Percentiles rank a stretch among this genome's conserved stretches.
phyloP scores from a whole-genome alignment of 768 basidiomycete genomes.

The Gautieria morchelliformis region DNA sequence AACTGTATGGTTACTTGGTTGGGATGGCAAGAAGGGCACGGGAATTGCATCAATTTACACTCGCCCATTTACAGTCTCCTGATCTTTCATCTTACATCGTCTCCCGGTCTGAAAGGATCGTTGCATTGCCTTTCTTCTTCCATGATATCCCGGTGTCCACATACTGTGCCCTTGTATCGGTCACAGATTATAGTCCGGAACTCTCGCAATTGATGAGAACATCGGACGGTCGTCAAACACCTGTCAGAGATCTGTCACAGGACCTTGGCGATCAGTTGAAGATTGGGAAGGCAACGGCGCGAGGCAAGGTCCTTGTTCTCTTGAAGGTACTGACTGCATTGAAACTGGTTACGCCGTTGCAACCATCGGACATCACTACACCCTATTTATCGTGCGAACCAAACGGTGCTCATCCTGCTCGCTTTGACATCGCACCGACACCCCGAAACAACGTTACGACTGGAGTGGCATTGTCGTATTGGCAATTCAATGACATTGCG shows the following conservation, averaged over 20 bases:
- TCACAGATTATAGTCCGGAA: constrained; percentile 45
- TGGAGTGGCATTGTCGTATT: constrained; percentile 51
- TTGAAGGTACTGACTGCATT: constrained; percentile 50
- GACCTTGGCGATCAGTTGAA: constrained; percentile 43
- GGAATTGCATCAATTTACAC: constrained; percentile 48
- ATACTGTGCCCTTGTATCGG: constrained; percentile 56
- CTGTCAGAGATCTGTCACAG: constrained; percentile 44
- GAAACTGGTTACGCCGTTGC: constrained; percentile 50
- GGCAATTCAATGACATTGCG: constrained; percentile 46
- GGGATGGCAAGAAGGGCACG: constrained; percentile 58
- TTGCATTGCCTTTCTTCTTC: constrained; percentile 51
- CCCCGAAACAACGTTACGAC: constrained; percentile 37
- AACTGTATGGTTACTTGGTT: constrained; percentile 64
- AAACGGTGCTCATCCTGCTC: constrained; percentile 32
- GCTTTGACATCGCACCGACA: constrained; percentile 35
- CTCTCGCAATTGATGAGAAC: constrained; percentile 42
- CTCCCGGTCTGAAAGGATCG: constrained; percentile 43
- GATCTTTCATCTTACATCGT: constrained; percentile 35
- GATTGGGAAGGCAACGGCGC: constrained; percentile 48
- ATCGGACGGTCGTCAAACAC: constrained; percentile 36
- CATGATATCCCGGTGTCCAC: constrained; percentile 55
- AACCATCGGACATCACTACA: constrained; percentile 28
- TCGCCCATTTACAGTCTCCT: constrained; percentile 36
- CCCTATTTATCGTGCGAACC: constrained; percentile 39
- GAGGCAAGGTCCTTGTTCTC: constrained; percentile 51